Percentiles rank a stretch among this genome's conserved stretches.
Evolutionary conservation across 1,284 basidiomycete species (phyloP).

Genomic region (Ustilago crameri): DNA sequence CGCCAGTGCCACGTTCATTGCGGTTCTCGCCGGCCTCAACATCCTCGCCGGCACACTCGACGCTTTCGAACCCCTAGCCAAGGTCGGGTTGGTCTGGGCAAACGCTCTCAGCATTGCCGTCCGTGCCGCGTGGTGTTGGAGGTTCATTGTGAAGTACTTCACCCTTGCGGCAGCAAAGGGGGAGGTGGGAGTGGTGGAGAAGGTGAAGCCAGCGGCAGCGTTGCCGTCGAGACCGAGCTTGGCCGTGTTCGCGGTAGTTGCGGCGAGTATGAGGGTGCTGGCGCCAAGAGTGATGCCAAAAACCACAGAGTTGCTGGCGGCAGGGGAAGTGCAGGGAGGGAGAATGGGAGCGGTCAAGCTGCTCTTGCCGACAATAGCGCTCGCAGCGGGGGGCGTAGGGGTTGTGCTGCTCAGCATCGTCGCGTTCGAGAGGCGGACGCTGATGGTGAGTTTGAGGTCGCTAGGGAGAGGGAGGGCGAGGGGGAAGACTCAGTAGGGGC

Average conservation of each 20-base stretch:
- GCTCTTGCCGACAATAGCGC: conserved; percentile 16
- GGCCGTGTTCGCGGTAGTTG: conserved; percentile 7
- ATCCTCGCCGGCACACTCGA: neutral
- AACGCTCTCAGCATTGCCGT: conserved; percentile 33
- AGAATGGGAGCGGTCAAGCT: conserved; percentile 22
- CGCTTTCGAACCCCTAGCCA: neutral
- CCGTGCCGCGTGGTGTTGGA: conserved; percentile 42
- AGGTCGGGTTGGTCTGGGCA: conserved; percentile 45
- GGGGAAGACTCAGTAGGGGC: conserved; percentile 4
- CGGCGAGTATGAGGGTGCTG: conserved; percentile 1
- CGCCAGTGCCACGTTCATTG: conserved; percentile 52
- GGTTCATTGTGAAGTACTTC: conserved; percentile 28
- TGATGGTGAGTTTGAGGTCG: neutral
- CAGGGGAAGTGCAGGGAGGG: neutral
- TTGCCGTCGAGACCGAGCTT: conserved; percentile 12
- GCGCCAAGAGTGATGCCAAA: conserved; percentile 21
- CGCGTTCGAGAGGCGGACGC: conserved; percentile 14
- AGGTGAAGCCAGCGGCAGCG: conserved; percentile 9
- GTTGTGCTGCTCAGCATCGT: conserved; percentile 4
- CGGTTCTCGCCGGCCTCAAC: conserved; percentile 12
- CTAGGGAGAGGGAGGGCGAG: neutral
- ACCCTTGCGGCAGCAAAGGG: conserved; percentile 1
- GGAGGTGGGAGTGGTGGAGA: neutral
- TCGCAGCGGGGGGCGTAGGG: conserved; percentile 9
- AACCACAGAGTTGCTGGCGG: conserved; percentile 1